A percentile compares a stretch with the other conserved stretches of the same genome.
Conservation (phyloP, 2,329 filamentous ascomycete species). For the Bipolaris cookei region DNA sequence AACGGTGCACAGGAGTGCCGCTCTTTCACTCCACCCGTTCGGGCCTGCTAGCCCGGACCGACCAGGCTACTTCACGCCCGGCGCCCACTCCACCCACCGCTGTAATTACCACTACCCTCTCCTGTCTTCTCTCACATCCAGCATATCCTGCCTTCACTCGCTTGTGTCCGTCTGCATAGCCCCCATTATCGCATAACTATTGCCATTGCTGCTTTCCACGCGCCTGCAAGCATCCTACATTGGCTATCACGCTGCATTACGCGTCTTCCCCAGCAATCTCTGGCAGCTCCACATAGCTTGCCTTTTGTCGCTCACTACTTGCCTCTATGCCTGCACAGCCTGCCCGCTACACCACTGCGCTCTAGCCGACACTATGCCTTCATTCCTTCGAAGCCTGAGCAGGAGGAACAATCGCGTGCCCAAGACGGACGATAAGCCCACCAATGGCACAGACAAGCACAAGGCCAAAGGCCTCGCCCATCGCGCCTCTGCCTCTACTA, state of each 20-base stretch:
- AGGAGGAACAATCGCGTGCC: conserved; percentile 74
- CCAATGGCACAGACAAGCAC: conserved; percentile 26
- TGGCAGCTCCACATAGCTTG: conserved; percentile 17
- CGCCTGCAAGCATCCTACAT: conserved; percentile 21
- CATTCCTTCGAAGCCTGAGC: conserved; percentile 78
- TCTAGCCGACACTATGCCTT: conserved; percentile 49
- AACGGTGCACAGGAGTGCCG: background rate
- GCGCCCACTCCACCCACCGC: conserved; percentile 13
- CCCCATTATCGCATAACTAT: conserved; percentile 21
- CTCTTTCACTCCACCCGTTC: conserved; percentile 6
- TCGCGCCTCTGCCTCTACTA: conserved; percentile 67
- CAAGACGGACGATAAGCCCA: conserved; percentile 47
- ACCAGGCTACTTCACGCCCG: conserved; percentile 17
- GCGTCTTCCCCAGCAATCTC: conserved; percentile 28
- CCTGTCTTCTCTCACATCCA: conserved; percentile 14
- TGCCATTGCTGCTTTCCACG: conserved; percentile 28
- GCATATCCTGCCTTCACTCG: conserved; percentile 32
- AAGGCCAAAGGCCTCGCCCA: conserved; percentile 48
- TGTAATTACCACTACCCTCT: background rate
- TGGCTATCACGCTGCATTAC: conserved; percentile 32
- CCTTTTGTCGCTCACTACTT: conserved; percentile 22
- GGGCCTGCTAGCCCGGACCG: conserved; percentile 19
- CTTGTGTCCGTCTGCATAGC: conserved; percentile 26
- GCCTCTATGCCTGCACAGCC: conserved; percentile 24
- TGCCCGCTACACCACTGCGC: conserved; percentile 11